phyloP scores from a whole-genome alignment of 257 asterid species.

The Gardenia jasminoides region DNA sequence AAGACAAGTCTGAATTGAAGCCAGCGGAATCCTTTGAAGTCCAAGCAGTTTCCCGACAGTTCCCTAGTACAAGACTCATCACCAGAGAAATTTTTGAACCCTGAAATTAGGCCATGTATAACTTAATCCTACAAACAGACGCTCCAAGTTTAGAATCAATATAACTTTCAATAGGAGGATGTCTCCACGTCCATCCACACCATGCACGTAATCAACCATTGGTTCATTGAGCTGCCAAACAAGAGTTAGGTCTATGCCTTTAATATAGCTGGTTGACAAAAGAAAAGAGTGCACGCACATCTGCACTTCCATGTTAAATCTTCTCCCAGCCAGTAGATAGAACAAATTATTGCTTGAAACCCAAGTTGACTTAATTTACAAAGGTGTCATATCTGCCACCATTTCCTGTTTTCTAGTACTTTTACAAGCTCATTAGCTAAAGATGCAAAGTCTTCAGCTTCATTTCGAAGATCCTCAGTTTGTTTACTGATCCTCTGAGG shows the following conservation, averaged over 20 bases:
- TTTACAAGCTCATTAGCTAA: constrained; percentile 86
- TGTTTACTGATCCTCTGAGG: constrained; percentile 64
- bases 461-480: constrained; percentile 73
- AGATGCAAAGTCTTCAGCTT: constrained; percentile 88
- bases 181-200: neutral
- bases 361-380: neutral
- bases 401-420: constrained; percentile 85
- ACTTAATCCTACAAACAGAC: neutral
- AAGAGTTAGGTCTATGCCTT: neutral
- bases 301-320: neutral
- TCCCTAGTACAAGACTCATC: neutral
- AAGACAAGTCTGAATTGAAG: too few species aligned
- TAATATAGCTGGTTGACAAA: neutral
- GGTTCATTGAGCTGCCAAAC: neutral
- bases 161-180: neutral
- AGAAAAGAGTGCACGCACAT: neutral
- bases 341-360: neutral
- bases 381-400: constrained; percentile 68
- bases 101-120: neutral
- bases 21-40: too few species aligned
- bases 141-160: too few species aligned
- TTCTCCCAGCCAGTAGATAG: neutral
- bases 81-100: neutral
- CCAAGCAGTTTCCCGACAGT: too few species aligned
- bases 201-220: neutral